phyloP scores from a whole-genome alignment of 257 asterid species.

The Ocimum tenuiflorum region DNA sequence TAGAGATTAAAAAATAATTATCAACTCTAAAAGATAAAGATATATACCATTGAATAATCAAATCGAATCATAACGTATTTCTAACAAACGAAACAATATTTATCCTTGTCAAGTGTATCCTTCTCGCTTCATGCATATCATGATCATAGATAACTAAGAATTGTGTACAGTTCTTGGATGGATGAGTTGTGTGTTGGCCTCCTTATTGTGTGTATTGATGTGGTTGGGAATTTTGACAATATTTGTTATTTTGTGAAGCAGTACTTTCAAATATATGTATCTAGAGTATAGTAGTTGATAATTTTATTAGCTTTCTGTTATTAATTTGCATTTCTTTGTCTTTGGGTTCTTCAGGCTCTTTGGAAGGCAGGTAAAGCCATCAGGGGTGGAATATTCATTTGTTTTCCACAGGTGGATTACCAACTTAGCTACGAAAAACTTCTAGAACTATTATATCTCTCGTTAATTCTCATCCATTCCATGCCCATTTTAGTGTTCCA shows the following conservation, averaged over 20 bases:
- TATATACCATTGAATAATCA: too few relatives aligned
- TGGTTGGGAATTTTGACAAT: not conserved
- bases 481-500: slow-evolving; percentile 38
- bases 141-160: not conserved
- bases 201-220: not conserved
- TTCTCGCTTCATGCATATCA: too few relatives aligned
- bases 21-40: too few relatives aligned
- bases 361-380: slow-evolving; percentile 55
- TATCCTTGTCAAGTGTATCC: too few relatives aligned
- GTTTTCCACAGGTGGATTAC: slow-evolving; percentile 67
- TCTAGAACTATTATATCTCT: not conserved
- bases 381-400: slow-evolving; percentile 58
- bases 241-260: not conserved
- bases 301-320: not conserved
- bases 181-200: not conserved
- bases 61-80: too few relatives aligned
- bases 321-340: slow-evolving; percentile 12
- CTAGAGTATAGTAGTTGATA: not conserved
- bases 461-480: slow-evolving; percentile 20
- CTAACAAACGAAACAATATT: too few relatives aligned
- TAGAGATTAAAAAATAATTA: too few relatives aligned
- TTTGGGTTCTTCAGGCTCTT: slow-evolving; percentile 34
- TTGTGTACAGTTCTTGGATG: not conserved
- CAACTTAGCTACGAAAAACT: slow-evolving; percentile 6
- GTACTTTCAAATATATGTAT: not conserved